Evolutionary conservation across 345 rosid species (phyloP), one percentile per base, ranked within the genome.

Genomic region (Carallia brachiata): DNA sequence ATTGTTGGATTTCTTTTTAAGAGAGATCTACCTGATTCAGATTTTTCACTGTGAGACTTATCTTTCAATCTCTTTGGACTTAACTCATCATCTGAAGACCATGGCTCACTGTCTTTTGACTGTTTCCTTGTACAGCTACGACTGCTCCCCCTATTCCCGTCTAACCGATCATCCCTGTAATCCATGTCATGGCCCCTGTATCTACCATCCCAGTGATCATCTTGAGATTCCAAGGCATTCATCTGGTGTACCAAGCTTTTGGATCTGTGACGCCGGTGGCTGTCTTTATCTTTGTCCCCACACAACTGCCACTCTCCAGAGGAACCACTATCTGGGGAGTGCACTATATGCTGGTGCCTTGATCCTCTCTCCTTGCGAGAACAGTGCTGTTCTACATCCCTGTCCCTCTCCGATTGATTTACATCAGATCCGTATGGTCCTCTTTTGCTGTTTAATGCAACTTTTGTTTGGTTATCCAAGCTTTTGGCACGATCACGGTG

Each of bases 131-230:
- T 66, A 54, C 44, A 75, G 15, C 70, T 28, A 61, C 12, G 61
- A 67, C 31, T 58, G 60, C 77, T 81, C 73, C 65, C 79, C 63
- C 23, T 66, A 18, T 60, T 58, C 70, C 64, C 53, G 50, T 75
- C 75, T n/a, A 60, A 27, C 61, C 34, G 10, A 47, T 82, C 80
- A 62, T 70, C 73, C 60, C 68, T 69, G 17, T 77, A 81, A 66
- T 65, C 67, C 70, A 52, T 44, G 58, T 7, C 72, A n/a, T 44
- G 6, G 5, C 10, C 39, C 50, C 60, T 6, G 48, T 61, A 2
- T 34, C 44, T 34, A 52, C 60, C 67, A 58, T 58, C 58, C 57
- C 47, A 54, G 53, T 63, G 63, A 66, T 77, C 72, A 37, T 70
- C 65, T 19, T 0, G 58, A n/a, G n/a, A 65, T 62, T 78, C 76